Evolutionary conservation across 208 protist species (phyloP), one percentile per base, ranked within the genome.

Genomic region (Entamoeba dispar): DNA sequence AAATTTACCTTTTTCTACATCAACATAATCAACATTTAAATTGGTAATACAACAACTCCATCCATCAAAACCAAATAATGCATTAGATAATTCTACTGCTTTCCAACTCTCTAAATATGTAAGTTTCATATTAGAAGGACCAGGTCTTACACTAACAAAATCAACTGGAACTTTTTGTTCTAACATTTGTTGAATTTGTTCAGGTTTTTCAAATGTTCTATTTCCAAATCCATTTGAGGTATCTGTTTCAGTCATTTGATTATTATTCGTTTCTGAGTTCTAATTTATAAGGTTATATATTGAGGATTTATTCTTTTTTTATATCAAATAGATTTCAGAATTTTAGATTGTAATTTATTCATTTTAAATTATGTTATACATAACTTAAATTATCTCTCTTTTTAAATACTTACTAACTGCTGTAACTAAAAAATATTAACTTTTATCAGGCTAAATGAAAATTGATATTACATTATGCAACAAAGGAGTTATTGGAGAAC

Each of bases 91-190:
- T 49, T 49, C 17, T 12, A 94, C 73, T 7, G 49, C 92, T 51
- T 31, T 49, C 86, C 55, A 91, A 43, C 43, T 77, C 27, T 94
- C 94, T 12, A 94, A 27, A 91, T 94, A 94, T 5, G 93, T 73
- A 22, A 94, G 50, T 34, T 31, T 43, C 47, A 43, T 86, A 47
- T 91, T 91, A 3, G 61, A 47, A 92, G 93, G 92, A 14, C 93
- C 93, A 2, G 55, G 93, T n/a, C 93, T 38, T 43, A 51, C 90
- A 92, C 43, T 50, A 4, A 92, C 43, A n/a, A 34, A 50, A 92
- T 92, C 43, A 17, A 27, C 43, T 1, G 43, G 43, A 47, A 92
- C 43, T 22, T 92, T 92, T 49, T 92, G 90, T 92, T 92, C 43
- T 27, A 92, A 47, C 15, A 92, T 50, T 50, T 92, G 90, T 86